Evolutionary conservation across 208 protist genomes (phyloP).

Genomic region (Leishmania arabica): DNA sequence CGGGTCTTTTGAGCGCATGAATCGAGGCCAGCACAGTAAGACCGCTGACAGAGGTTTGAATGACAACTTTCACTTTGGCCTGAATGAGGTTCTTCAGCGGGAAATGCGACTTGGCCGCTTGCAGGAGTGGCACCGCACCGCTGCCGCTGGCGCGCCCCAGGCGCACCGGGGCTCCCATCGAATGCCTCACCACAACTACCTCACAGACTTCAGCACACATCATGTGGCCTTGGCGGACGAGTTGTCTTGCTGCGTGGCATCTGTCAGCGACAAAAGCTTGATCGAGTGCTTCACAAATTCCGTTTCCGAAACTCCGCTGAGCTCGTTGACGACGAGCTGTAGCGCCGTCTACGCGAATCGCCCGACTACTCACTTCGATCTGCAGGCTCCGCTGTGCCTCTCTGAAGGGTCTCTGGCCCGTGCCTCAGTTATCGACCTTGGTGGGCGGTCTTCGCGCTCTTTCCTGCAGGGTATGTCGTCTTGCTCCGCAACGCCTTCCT

Average conservation of each 20-base stretch:
- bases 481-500: not conserved
- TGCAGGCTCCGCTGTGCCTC: not conserved
- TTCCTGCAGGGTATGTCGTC: not conserved
- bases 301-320: conserved; percentile 3
- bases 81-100: conserved; percentile 11
- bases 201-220: conserved; percentile 25
- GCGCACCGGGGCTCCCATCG: not conserved
- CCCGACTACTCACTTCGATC: conserved; percentile 8
- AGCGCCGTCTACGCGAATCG: conserved; percentile 12
- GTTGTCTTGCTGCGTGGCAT: conserved; percentile 7
- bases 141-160: not conserved
- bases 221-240: conserved; percentile 34
- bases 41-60: not conserved
- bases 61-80: not conserved
- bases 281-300: conserved; percentile 7
- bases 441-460: not conserved
- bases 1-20: too few relatives aligned
- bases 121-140: conserved; percentile 2
- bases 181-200: conserved; percentile 16
- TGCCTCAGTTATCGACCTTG: not conserved
- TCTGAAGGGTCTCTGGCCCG: not conserved
- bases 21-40: not conserved
- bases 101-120: conserved; percentile 6
- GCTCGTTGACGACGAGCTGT: conserved; percentile 21
- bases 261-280: not conserved